Evolutionary conservation across 176 grass and related monocot genomes (phyloP), one percentile per base, ranked within the genome.

Genomic region (Oryza longistaminata): DNA sequence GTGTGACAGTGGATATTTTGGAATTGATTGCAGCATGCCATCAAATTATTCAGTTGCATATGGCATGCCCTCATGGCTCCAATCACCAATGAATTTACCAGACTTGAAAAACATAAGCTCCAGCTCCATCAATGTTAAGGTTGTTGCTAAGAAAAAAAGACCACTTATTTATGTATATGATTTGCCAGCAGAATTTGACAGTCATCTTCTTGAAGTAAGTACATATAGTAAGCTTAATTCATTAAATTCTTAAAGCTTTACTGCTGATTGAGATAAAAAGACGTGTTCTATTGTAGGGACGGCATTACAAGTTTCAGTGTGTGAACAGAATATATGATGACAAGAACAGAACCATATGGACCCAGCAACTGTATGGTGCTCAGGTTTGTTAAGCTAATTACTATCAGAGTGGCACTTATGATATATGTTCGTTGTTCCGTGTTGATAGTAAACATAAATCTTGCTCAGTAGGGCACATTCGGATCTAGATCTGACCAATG

Each of bases 101-200:
- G 85, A 90, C 44, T 73, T 70, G 60, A 72, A 81, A 79, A 49
- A 2, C 39, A 26, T 70, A 66, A 82, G 53, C 83, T 65, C 48
- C 79, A 76, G 31, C 27, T 44, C 79, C 45, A 73, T 88, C 26
- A 26, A 84, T 85, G 82, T 89, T 71, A 92, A 89, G 64, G 84
- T 70, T 73, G 27, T 86, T 85, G 83, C 92, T 89, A 85, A 87
- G 82, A 95, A 91, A 68, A 95, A 80, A 88, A 88, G 96, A 14
- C 93, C 96, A 74, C 90, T 98, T 48, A 95, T 95, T 64, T 98
- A 94, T 98, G 96, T 98, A 31, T 98, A 98, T 11, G 96, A 98
- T 89, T 91, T 98, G 65, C 93, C 93, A 77, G 87, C 96, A 48
- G 90, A 98, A 74, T 94, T 98, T 77, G 88, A 95, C 78, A 95